These are phyloP conservation scores for Phytophthora colocasiae DNA, from an alignment of 352 stramenopile species.

Conservation along the genomic window DNA sequence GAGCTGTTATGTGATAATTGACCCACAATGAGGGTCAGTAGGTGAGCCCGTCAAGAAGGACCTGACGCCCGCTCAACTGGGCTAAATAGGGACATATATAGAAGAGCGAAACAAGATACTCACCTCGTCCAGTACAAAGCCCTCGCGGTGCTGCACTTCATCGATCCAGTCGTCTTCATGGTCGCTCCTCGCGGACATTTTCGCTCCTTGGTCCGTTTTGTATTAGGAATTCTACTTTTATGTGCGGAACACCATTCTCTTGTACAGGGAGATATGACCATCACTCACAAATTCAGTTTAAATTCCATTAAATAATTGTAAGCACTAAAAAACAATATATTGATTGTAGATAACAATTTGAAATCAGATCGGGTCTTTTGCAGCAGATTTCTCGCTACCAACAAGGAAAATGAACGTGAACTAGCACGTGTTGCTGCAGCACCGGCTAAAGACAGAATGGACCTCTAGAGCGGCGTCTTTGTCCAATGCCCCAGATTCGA, in stretches of 20 bases:
- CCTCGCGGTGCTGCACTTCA: slow-evolving; percentile 50
- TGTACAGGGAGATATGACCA: slow-evolving; percentile 7
- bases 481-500: no score
- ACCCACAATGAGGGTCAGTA: slow-evolving; percentile 11
- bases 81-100: neutral
- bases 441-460: no score
- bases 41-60: neutral
- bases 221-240: slow-evolving; percentile 8
- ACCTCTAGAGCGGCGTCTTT: no score
- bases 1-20: slow-evolving; percentile 16
- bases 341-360: no score
- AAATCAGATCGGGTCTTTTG: no score
- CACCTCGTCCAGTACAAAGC: slow-evolving; percentile 73
- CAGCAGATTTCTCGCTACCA: no score
- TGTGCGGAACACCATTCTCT: slow-evolving; percentile 10
- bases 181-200: slow-evolving; percentile 60
- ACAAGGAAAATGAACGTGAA: no score
- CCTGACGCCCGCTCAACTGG: neutral
- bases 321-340: no score
- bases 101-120: neutral
- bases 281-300: slow-evolving; percentile 10
- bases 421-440: no score
- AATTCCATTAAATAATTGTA: neutral
- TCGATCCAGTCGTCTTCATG: slow-evolving; percentile 76
- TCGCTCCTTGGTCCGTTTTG: slow-evolving; percentile 22